phyloP scores from a whole-genome alignment of 2,329 filamentous ascomycete genomes.

The Venturia asperata region DNA sequence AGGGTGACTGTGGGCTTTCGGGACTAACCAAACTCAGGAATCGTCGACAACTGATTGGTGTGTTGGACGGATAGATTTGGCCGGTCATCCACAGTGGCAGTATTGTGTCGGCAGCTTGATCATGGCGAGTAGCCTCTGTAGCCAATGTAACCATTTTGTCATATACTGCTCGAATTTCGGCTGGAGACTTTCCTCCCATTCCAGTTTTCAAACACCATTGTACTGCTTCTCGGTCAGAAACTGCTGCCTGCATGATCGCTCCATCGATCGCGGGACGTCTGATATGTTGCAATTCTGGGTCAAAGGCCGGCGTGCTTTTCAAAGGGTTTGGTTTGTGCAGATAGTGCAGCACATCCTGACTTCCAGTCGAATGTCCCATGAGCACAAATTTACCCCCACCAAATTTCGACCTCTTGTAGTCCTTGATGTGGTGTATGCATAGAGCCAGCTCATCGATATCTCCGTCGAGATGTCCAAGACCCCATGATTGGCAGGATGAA shows the following conservation, averaged over 20 bases:
- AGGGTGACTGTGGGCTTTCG: conserved; percentile 50
- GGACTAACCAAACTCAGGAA: conserved; percentile 31
- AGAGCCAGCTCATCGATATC: conserved; percentile 49
- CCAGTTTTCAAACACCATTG: conserved; percentile 42
- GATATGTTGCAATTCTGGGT: conserved; percentile 30
- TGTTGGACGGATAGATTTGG: conserved; percentile 23
- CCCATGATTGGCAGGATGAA: conserved; percentile 50
- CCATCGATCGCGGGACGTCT: conserved; percentile 58
- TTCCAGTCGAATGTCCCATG: conserved; percentile 64
- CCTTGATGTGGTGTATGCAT: conserved; percentile 46
- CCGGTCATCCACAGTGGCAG: conserved; percentile 23
- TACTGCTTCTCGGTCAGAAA: conserved; percentile 67
- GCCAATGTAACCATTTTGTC: conserved; percentile 40
- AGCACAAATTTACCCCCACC: conserved; percentile 47
- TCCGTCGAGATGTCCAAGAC: conserved; percentile 43
- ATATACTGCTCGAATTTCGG: conserved; percentile 38
- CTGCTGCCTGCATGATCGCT: conserved; percentile 71
- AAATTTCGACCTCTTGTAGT: conserved; percentile 28
- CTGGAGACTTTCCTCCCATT: conserved; percentile 39
- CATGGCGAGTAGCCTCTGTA: conserved; percentile 48
- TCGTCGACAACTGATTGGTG: conserved; percentile 24
- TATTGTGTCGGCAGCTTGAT: conserved; percentile 50
- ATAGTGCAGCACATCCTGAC: conserved; percentile 62
- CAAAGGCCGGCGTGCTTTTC: conserved; percentile 31
- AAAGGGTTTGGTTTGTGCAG: conserved; percentile 22